Base-by-base conservation (phyloP, 2,329 filamentous ascomycete species). In the Scedosporium aurantiacum region DNA sequence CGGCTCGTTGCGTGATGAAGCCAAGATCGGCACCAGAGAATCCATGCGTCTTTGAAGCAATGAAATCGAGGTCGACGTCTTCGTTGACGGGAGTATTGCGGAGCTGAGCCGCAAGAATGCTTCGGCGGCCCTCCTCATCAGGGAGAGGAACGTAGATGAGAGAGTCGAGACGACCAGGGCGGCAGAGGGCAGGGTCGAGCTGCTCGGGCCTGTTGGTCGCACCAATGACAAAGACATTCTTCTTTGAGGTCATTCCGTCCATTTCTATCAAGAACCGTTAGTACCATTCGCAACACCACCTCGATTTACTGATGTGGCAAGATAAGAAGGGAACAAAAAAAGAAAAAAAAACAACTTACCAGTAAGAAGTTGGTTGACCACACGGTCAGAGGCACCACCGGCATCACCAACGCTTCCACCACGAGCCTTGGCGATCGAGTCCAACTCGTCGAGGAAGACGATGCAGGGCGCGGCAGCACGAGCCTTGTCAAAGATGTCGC, bases 211-310 rank as follows among this genome's bases (percentile, higher is more conserved):
- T 85, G 82, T 99, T 99, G 76, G 94, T 99, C 55, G 94, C 94
- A 75, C 94, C 94, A 70, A 99, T 99, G 67, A 99, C 94, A 78
- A 99, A 99, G 66, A 99, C 94, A 75, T 99, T 99, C 89, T 99
- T 99, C 90, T 99, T 99, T 45, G 93, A 97, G 55, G 93, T 97
- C 93, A 97, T 97, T 70, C 93, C 93, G 68, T 97, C 93, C 93
- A 97, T 97, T 85, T 97, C 91, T 89, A 65, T 16, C 21, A 10
- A 12, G 32, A 10, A 10, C 60, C 54, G 69, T 84, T 76, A 85
- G 79, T 68, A 63, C 32, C 32, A 37, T 37, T 37, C 32, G 1
- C 32, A 37, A 37, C 14, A 3, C 32, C 32, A 37, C 14, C 32
- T 37, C 10, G 32, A 10, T 37, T 54, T 25, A 23, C 8, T 6